These are phyloP conservation scores for Phytophthora nicotianae DNA, from an alignment of 352 stramenopile species.

Conservation along the genomic window DNA sequence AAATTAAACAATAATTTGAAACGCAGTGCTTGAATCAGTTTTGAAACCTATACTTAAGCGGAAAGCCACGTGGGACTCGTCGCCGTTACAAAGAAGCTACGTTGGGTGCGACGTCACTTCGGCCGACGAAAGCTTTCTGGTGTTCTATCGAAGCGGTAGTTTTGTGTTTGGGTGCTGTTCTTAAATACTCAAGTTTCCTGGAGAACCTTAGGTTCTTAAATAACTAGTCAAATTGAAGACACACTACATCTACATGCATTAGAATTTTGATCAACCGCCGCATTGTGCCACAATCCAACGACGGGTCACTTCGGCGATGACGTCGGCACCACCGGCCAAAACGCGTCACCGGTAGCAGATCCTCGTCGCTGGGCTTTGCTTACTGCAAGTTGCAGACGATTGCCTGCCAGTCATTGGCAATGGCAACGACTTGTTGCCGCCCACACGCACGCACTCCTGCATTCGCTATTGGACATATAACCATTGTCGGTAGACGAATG, in stretches of 20 bases:
- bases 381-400: conserved; percentile 1
- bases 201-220: too few relatives aligned
- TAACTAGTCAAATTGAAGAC: background rate
- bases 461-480: background rate
- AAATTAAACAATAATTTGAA: too few relatives aligned
- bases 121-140: too few relatives aligned
- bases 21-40: too few relatives aligned
- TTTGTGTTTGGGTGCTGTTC: too few relatives aligned
- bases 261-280: too few relatives aligned
- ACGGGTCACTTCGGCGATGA: conserved; percentile 7
- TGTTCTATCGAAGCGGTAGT: too few relatives aligned
- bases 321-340: conserved; percentile 13
- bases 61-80: conserved; percentile 20
- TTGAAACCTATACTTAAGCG: conserved; percentile 1
- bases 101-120: conserved; percentile 10
- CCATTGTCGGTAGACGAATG: background rate
- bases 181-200: too few relatives aligned
- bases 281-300: background rate
- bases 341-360: conserved; percentile 18
- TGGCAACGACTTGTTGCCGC: background rate
- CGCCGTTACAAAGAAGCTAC: conserved; percentile 17
- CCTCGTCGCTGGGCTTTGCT: background rate
- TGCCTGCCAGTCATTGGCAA: conserved; percentile 11
- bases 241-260: too few relatives aligned
- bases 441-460: too few relatives aligned